Evolutionary conservation across 2,329 filamentous ascomycete genomes (phyloP), one percentile per base, ranked within the genome.

Genomic region (Aspergillus vadensis): DNA sequence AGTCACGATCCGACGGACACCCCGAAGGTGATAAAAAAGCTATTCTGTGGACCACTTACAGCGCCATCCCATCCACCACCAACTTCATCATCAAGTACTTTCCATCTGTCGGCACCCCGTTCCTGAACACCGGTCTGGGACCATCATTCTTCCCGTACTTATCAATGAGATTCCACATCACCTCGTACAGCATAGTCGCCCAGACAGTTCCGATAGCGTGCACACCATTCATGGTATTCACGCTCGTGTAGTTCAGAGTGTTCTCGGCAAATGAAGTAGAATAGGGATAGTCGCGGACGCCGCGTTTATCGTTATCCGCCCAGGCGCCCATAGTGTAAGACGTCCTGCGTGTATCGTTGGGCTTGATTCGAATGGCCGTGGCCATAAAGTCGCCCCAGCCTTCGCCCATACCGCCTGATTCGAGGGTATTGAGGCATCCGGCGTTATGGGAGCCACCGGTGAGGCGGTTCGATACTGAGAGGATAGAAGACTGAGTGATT

Each of bases 301-400:
- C 63, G 1, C 14, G 36, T 1, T 23, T 4, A 12, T 55, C n/a
- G 25, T 62, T 59, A 2, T 51, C 21, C 8, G 62, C 49, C 63
- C 63, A 65, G 2, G 55, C 57, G 3, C 62, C 62, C 48, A 65
- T 61, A 4, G 60, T 38, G 36, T 64, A 64, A 23, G 61, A 58
- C 1, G 17, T 59, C 0, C 44, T 27, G 21, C 53, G 62, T 0
- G 57, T 62, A 30, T 64, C 63, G 8, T 30, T 50, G 30, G 63
- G 10, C 57, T 64, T 65, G 5, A 65, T 30, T 3, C 62, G 62
- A n/a, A 64, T 60, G 3, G 60, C 59, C 1, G 58, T 61, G 2
- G 57, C 60, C 57, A 64, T 60, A 39, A 65, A 65, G 39, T 65
- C 63, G 27, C 63, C 47, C 63, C 63, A 65, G 21, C 63, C 63